Evolutionary conservation across 1,139 yeast genomes (phyloP).

Genomic region (Saccharomyces hybrid): DNA sequence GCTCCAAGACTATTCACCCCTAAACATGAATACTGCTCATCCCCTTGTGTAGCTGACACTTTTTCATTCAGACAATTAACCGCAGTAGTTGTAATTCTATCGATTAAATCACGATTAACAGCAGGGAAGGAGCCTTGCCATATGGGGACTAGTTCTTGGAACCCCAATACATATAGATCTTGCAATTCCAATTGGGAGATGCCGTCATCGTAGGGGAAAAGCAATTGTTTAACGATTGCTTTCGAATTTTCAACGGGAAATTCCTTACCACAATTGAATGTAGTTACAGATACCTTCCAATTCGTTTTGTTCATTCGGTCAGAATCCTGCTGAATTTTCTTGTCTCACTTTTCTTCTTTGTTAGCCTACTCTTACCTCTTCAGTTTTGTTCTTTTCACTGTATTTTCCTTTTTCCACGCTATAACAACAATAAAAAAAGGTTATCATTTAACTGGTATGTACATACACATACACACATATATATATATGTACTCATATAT

Average conservation of each 20-base stretch:
- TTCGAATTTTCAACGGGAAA: conserved; percentile 18
- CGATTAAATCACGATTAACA: conserved; percentile 5
- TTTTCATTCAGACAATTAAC: conserved; percentile 35
- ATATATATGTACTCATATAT: not conserved
- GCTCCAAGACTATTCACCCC: conserved; percentile 54
- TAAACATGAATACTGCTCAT: not conserved
- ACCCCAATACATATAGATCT: conserved; percentile 54
- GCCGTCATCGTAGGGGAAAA: conserved; percentile 14
- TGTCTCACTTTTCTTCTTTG: not conserved
- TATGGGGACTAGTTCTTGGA: conserved; percentile 67
- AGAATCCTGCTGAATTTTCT: not conserved
- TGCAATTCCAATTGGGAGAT: conserved; percentile 29
- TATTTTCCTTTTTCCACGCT: not conserved
- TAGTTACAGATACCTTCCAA: conserved; percentile 17
- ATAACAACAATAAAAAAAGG: not conserved
- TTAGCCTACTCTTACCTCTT: not conserved
- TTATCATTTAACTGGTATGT: not conserved
- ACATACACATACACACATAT: not conserved
- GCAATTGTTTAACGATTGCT: conserved; percentile 10
- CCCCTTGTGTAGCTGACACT: not conserved
- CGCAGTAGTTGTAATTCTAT: conserved; percentile 38
- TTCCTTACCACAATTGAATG: conserved; percentile 29
- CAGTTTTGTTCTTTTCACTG: not conserved
- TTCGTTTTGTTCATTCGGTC: not conserved
- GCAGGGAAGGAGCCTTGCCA: conserved; percentile 49